Base-by-base conservation (phyloP, 176 grass and related monocot genomes). In the Carex myosuroides region DNA sequence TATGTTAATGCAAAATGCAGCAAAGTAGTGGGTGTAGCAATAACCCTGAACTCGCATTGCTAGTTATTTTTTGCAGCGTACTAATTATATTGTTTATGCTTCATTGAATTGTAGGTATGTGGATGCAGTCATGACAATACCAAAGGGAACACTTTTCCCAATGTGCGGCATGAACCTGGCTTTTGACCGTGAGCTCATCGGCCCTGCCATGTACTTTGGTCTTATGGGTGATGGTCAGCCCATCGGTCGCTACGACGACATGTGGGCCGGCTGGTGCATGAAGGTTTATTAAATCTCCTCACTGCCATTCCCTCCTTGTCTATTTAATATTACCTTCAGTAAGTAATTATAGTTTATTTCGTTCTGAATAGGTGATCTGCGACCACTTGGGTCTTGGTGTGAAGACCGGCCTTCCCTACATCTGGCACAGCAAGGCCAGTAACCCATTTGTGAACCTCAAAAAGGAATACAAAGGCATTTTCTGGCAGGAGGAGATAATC, bases 341-440 rank as follows among this genome's bases (percentile, higher is more conserved):
- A 56, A 54, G 10, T 57, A 78, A 78, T 3, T 78, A 56, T 78
- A 17, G 26, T 5, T 78, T 77, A 0, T 55, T 77, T 84, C 44
- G 30, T 71, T 71, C n/a, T 21, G 33, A 58, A 39, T n/a, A 97
- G 94, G 95, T 98, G 46, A 98, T 98, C 84, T 98, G 95, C 10
- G 95, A 98, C 82, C 95, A 98, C 86, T 70, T 98, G 79, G 85
- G 86, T 71, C 64, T 98, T 44, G 95, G 95, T 81, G 92, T 98
- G 30, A 98, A 98, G 91, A 98, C 95, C 17, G 95, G 95, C 32
- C 72, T 98, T 66, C 95, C 95, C 16, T 98, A 98, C 88, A 88
- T 98, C 91, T 98, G 95, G 95, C 95, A 98, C 89, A 94, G 92
- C 95, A 98, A 98, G 92, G 95, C 95, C 80, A 94, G 92, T 91